Evolutionary conservation across 805 yeast species (phyloP), one percentile per base, ranked within the genome.

Genomic region (Martiniozyma abietophila): DNA sequence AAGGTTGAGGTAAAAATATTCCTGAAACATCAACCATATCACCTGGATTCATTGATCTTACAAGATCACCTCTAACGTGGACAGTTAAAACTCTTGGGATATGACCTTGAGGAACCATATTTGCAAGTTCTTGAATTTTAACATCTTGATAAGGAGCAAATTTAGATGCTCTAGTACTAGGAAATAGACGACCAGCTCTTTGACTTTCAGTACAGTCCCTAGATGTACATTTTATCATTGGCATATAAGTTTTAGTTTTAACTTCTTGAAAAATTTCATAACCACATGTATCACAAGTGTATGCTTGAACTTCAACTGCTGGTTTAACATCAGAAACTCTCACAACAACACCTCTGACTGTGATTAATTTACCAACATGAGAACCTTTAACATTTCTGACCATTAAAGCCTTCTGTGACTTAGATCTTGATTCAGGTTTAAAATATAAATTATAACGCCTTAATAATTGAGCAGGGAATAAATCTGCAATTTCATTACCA

Each of bases 301-400:
- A 94, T 1, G 98, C 97, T 48, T 80, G 85, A 35, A 92, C 96
- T 40, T 73, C 65, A 6, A 92, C 83, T 5, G 84, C 67, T 4
- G 99, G 99, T 57, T 88, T 89, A 28, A 92, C 98, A 56, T 92
- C 99, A 2, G 95, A 80, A 5, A 88, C 95, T 45, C 98, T 69
- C 7, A 97, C 92, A 32, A 89, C 85, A 45, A 92, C 88, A 37
- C 98, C 99, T 43, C 95, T 67, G 4, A 88, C 81, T 1, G 96
- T 88, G 49, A 92, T 81, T 42, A 83, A 71, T 48, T 80, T 76
- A 31, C 99, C 99, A 33, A 92, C 67, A 44, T 74, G 76, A 25
- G 67, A 62, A 42, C 96, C 96, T 52, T 76, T 80, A 39, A 92
- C 79, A 44, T 86, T 88, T 57, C 99, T 75, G 5, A 92, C 97